Conservation (phyloP, 106 monocot genomes). For the Dioscorea zingiberensis region DNA sequence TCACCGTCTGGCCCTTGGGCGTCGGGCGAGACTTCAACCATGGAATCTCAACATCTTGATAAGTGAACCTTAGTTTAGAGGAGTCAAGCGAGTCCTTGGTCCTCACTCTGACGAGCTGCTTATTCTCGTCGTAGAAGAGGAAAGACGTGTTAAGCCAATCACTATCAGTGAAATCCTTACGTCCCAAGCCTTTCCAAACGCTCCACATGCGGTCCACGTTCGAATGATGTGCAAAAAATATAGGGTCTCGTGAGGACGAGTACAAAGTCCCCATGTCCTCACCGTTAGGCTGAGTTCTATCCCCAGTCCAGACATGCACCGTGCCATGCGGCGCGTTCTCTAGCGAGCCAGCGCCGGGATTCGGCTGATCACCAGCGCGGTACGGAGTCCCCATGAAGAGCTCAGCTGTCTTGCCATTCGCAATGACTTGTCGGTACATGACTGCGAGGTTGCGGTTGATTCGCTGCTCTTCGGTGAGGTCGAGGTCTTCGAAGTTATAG, state of each 20-base stretch:
- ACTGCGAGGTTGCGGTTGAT: neutral
- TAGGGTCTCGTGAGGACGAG: neutral
- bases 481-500: neutral
- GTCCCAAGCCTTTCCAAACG: neutral
- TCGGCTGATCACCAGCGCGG: neutral
- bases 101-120: too few species aligned
- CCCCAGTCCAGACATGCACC: neutral
- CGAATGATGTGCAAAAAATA: conserved; percentile 2
- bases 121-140: too few species aligned
- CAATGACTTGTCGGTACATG: conserved; percentile 1
- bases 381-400: neutral
- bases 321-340: neutral
- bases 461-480: neutral
- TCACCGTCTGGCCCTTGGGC: too few species aligned
- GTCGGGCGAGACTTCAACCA: too few species aligned
- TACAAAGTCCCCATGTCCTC: neutral
- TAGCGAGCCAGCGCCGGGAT: neutral
- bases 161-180: conserved; percentile 1
- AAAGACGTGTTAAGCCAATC: too few species aligned
- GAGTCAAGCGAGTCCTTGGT: too few species aligned
- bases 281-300: neutral
- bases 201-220: conserved; percentile 2
- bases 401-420: neutral
- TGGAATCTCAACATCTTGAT: too few species aligned
- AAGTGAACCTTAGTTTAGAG: too few species aligned